A percentile compares a stretch with the other conserved stretches of the same genome.
phyloP scores from a whole-genome alignment of 148 eudicot species.

The Rheum nobile region DNA sequence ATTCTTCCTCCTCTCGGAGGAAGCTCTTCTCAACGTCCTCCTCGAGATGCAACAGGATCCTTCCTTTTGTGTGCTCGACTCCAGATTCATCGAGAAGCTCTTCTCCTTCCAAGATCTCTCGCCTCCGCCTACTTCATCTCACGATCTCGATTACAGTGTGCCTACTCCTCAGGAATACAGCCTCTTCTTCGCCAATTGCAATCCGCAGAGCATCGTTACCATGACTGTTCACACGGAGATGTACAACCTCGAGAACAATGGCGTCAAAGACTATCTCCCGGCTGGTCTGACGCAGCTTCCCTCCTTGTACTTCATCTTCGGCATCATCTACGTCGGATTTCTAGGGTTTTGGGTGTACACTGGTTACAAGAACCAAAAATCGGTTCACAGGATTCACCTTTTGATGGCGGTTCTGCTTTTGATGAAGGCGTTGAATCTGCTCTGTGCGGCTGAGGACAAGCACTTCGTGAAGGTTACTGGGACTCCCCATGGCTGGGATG shows the following conservation, averaged over 20 bases:
- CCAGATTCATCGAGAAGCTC: slow-evolving; percentile 32
- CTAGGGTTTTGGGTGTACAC: slow-evolving; percentile 37
- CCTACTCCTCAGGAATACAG: slow-evolving; percentile 54
- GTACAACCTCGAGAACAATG: slow-evolving; percentile 46
- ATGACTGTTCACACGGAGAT: slow-evolving; percentile 65
- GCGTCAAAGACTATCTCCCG: slow-evolving; percentile 53
- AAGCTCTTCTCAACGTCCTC: slow-evolving; percentile 67
- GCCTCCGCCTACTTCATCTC: slow-evolving; percentile 54
- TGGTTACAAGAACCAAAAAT: slow-evolving; percentile 28
- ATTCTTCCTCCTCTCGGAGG: slow-evolving; percentile 73
- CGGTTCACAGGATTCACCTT: slow-evolving; percentile 63
- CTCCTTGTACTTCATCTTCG: slow-evolving; percentile 40
- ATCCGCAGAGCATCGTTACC: slow-evolving; percentile 46
- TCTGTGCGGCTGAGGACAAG: slow-evolving; percentile 88
- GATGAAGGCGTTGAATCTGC: slow-evolving; percentile 72
- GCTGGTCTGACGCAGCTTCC: slow-evolving; percentile 76
- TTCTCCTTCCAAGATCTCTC: slow-evolving; percentile 73
- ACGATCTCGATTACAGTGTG: slow-evolving; percentile 34
- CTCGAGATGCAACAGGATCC: slow-evolving; percentile 66
- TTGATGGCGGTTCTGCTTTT: slow-evolving; percentile 61
- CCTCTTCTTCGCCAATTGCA: slow-evolving; percentile 75
- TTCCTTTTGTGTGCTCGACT: slow-evolving; percentile 56
- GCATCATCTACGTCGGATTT: slow-evolving; percentile 37
- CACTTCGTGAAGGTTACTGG: slow-evolving; percentile 92
- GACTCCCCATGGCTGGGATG: slow-evolving; percentile 93